These are phyloP conservation scores for Pseudonectria buxi DNA, from an alignment of 2,329 filamentous ascomycete species.

Conservation along the genomic window DNA sequence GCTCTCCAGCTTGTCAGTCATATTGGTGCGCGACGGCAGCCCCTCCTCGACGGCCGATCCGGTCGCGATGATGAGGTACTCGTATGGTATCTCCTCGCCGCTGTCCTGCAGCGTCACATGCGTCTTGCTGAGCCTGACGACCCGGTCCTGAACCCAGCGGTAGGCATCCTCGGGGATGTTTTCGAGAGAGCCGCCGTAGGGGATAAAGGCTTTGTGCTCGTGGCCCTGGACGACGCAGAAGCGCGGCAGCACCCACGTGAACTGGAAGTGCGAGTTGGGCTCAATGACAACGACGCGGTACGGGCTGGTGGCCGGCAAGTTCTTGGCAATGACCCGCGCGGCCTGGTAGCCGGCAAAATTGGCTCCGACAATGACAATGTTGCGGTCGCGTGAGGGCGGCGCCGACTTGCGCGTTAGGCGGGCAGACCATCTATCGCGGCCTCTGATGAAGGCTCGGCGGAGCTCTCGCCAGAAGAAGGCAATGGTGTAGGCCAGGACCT, in stretches of 20 bases:
- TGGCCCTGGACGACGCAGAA: constrained; percentile 48
- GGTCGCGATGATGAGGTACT: constrained; percentile 51
- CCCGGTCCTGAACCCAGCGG: constrained; percentile 38
- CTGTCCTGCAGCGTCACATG: constrained; percentile 33
- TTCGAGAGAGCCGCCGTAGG: constrained; percentile 41
- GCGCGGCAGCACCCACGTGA: constrained; percentile 53
- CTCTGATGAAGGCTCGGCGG: constrained; percentile 10
- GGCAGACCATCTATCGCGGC: constrained; percentile 8
- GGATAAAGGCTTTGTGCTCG: constrained; percentile 54
- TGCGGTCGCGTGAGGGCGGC: constrained; percentile 25
- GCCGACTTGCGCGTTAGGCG: constrained; percentile 4
- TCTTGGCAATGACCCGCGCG: constrained; percentile 39
- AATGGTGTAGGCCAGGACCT: constrained; percentile 22
- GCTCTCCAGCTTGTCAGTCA: constrained; percentile 35
- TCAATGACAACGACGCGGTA: constrained; percentile 52
- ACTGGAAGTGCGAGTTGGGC: constrained; percentile 54
- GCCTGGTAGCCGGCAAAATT: constrained; percentile 51
- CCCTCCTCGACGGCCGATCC: constrained; percentile 39
- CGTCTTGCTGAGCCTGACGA: constrained; percentile 28
- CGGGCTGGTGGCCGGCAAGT: constrained; percentile 38
- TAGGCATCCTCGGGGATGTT: constrained; percentile 27
- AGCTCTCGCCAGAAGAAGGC: constrained; percentile 15
- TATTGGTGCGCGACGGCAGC: constrained; percentile 42
- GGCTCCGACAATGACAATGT: constrained; percentile 50
- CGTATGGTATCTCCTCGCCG: constrained; percentile 43